Conservation (phyloP, 495 filamentous ascomycete species). For the Xanthoparmelia taractica region DNA sequence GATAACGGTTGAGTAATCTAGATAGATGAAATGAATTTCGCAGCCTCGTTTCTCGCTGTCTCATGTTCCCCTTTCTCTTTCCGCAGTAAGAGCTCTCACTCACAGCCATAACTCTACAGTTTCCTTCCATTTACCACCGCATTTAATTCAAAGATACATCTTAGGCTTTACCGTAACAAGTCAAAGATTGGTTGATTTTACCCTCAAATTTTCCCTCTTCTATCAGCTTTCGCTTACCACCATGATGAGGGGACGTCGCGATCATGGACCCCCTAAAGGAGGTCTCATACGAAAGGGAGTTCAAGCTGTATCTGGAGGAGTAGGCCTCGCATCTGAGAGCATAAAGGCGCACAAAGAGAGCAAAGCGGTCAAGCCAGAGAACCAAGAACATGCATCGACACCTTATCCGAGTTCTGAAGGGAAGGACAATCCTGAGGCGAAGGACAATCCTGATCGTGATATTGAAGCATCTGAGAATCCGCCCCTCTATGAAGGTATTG, state of each 20-base stretch:
- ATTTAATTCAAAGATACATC: too few species aligned
- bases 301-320: background rate
- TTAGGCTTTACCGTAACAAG: too few species aligned
- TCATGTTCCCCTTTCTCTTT: too few species aligned
- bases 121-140: too few species aligned
- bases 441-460: background rate
- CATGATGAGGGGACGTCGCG: background rate
- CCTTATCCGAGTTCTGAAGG: background rate
- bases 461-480: background rate
- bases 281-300: background rate
- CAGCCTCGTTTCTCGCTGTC: too few species aligned
- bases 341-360: background rate
- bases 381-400: background rate
- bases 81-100: too few species aligned
- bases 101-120: too few species aligned
- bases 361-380: background rate
- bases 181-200: background rate
- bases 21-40: too few species aligned
- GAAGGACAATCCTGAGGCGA: too few species aligned
- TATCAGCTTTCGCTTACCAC: background rate
- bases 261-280: background rate
- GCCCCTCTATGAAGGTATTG: background rate
- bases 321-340: background rate
- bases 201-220: background rate
- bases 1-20: too few species aligned